A percentile compares a stretch with the other conserved stretches of the same genome.
These are phyloP conservation scores for Lepidopterella palustris DNA, from an alignment of 495 filamentous ascomycete genomes.

Conservation along the genomic window DNA sequence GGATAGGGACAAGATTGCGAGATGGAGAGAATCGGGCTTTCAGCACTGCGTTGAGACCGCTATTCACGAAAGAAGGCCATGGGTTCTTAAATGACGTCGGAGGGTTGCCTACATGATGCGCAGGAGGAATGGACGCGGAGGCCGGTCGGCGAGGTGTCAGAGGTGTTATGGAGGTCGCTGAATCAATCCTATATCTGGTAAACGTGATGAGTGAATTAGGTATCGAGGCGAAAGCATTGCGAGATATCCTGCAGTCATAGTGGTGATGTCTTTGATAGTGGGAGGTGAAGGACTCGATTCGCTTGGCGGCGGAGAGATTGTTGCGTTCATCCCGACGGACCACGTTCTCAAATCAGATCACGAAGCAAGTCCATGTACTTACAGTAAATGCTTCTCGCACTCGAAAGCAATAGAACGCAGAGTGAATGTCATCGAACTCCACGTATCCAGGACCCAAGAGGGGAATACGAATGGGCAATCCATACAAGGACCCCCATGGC, in stretches of 20 bases:
- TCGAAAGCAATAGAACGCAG: neutral
- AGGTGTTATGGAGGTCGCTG: slow-evolving; percentile 18
- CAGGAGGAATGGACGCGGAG: slow-evolving; percentile 13
- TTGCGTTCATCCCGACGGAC: no score
- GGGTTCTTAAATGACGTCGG: slow-evolving; percentile 47
- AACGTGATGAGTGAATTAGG: neutral
- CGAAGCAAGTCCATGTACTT: no score
- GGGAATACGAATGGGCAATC: neutral
- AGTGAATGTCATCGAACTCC: neutral
- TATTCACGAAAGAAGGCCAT: slow-evolving; percentile 45
- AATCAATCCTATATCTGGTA: neutral
- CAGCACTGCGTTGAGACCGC: slow-evolving; percentile 21
- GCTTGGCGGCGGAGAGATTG: no score
- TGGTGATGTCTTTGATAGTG: no score
- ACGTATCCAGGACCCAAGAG: neutral
- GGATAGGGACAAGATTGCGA: slow-evolving; percentile 38
- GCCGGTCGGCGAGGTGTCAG: slow-evolving; percentile 11
- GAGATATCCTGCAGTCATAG: neutral
- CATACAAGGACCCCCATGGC: neutral
- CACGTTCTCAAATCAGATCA: no score
- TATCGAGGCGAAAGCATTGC: neutral
- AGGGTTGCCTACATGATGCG: slow-evolving; percentile 31
- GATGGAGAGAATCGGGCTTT: slow-evolving; percentile 27
- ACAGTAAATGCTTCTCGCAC: no score
- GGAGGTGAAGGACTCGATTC: no score